Base-by-base conservation (phyloP, 2,329 filamentous ascomycete species). In the Talaromyces sp. region DNA sequence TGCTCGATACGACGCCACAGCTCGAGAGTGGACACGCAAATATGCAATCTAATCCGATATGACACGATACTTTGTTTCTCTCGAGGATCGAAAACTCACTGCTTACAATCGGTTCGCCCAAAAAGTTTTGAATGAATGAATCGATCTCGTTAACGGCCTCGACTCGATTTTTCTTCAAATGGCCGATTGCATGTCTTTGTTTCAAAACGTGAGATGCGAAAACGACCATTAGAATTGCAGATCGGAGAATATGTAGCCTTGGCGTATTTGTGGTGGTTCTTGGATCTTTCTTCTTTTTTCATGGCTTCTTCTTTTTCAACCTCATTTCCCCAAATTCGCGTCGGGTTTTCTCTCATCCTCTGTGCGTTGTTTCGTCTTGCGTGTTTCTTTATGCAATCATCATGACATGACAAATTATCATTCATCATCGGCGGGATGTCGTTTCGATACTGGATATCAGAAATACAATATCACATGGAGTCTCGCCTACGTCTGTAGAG, bases 1-100 rank as follows among this genome's bases (percentile, higher is more conserved):
- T 72, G 87, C 91, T 72, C 86, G 92, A 79, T 99, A 99, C 80
- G 95, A 99, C 83, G 91, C 92, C 69, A 98, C 93, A 63, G 95
- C 95, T 66, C 86, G 93, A 72, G 95, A 99, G 83, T 99, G 95
- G 95, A 99, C 95, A 73, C 88, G 93, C 79, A 99, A 99, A 86
- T 98, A 98, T 78, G 95, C 95, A 76, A 95, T 98, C 80, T 98
- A 87, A 78, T 69, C 63, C 69, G 67, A 67, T 66, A 67, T 67
- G 63, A 68, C 67, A 66, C 66, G 67, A 64, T 66, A 67, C 68
- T 67, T 65, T 66, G 65, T 65, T 66, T 70, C 61, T 68, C 67
- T 68, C 67, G 67, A 69, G 37, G 50, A 54, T 37, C 50, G 31
- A 35, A 35, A 50, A 35, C 28, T 23, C 31, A 54, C 50, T 37